phyloP scores from a whole-genome alignment of 192 early-diverging fungal species.

The Dispira parvispora region DNA sequence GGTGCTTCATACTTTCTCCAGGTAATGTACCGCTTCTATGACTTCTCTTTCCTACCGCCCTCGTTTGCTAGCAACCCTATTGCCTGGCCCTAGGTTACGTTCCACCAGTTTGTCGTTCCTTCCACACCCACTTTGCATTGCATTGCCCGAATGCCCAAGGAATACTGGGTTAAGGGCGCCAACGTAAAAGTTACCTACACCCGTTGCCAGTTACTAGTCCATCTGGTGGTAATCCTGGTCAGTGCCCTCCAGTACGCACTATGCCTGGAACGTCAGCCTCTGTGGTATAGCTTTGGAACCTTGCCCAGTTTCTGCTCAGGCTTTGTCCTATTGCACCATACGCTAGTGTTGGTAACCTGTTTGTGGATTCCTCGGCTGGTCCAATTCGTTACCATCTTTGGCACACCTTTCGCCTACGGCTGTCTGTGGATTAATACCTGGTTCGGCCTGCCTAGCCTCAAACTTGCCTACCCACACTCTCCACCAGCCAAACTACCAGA shows the following conservation, averaged over 20 bases:
- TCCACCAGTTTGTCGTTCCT: too few species aligned
- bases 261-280: background rate
- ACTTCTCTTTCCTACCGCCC: too few species aligned
- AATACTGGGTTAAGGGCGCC: background rate
- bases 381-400: background rate
- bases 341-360: background rate
- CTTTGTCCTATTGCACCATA: conserved; percentile 1
- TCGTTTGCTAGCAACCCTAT: too few species aligned
- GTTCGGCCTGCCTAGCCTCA: background rate
- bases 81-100: too few species aligned
- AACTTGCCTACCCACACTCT: background rate
- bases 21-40: too few species aligned
- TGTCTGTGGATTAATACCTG: conserved; percentile 3
- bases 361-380: background rate
- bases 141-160: too few species aligned
- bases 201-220: background rate
- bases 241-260: background rate
- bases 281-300: background rate
- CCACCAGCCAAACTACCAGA: too few species aligned
- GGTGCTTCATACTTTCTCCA: too few species aligned
- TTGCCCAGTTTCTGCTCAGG: background rate
- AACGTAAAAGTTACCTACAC: conserved; percentile 1
- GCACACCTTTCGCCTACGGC: conserved; percentile 8
- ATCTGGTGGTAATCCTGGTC: background rate
- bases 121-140: too few species aligned